These are phyloP conservation scores for Stipa capillata DNA, from an alignment of 176 grass and related monocot genomes.

Conservation along the genomic window DNA sequence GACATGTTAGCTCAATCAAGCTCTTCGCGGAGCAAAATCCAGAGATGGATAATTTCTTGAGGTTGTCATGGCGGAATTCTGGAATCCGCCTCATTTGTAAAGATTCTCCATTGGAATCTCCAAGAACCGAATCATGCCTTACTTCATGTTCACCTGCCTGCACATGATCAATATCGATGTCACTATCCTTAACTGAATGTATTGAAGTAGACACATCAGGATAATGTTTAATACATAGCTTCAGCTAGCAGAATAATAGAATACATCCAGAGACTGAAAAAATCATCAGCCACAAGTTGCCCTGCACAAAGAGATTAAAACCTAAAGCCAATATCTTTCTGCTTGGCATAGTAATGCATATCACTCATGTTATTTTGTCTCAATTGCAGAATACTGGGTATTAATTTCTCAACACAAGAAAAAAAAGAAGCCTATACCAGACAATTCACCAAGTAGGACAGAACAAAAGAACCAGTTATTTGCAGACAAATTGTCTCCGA, in stretches of 20 bases:
- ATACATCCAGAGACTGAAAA: neutral
- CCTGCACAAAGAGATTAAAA: neutral
- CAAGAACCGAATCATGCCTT: neutral
- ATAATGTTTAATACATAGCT: neutral
- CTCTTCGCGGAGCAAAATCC: conserved; percentile 6
- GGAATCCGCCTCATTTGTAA: neutral
- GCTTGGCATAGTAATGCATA: no score
- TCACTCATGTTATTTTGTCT: neutral
- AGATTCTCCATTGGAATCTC: neutral
- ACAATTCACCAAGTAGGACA: neutral
- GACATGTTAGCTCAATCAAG: conserved; percentile 6
- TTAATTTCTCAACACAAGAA: neutral
- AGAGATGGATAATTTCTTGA: neutral
- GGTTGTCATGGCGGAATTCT: neutral
- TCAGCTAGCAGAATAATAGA: neutral
- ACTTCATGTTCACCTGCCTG: neutral
- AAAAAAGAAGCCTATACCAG: neutral
- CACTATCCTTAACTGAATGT: neutral
- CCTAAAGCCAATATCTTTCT: neutral
- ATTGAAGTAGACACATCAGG: neutral
- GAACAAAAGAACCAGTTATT: neutral
- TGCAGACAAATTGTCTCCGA: neutral
- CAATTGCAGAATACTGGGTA: neutral
- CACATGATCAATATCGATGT: neutral
- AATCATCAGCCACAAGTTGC: neutral